Evolutionary conservation across 2,329 filamentous ascomycete species (phyloP), one percentile per base, ranked within the genome.

Genomic region (Aaosphaeria pasadenensis): DNA sequence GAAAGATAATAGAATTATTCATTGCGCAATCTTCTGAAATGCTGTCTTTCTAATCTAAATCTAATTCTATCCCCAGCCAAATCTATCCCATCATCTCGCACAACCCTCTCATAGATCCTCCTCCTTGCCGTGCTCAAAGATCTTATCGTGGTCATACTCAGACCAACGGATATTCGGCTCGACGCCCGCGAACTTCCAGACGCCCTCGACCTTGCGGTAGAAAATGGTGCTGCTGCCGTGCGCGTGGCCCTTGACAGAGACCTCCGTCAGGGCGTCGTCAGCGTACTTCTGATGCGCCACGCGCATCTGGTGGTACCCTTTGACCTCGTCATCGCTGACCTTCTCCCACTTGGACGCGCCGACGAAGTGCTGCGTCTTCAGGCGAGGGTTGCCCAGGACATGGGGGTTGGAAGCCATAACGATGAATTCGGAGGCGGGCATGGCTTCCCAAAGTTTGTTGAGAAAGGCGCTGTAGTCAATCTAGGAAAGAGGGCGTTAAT

Each of bases 391-490:
- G 32, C 43, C 43, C 7, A 44, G 43, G 43, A 38, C 35, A 38
- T 24, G 43, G 7, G 43, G 43, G 29, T 44, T 13, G 6, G 30
- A 36, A n/a, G 32, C 32, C 30, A 44, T 35, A 2, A 32, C 32
- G 43, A 44, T 29, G 32, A 44, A 44, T 6, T 44, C 43, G n/a
- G 11, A 30, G 9, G 64, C 59, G 50, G 77, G 74, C 43, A 44
- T 44, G 7, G 9, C 43, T 11, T 44, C 43, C 76, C 76, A 79
- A 45, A 75, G 52, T 59, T 77, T 74, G 64, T 72, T 68, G 45
- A 78, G 66, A 54, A 78, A 71, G 29, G 57, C 78, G 60, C 59
- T 72, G 76, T 89, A 89, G 74, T 89, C 86, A 57, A 88, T 77
- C 78, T 86, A 29, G 7, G 39, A 2, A 11, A 41, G 11, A 41